Conservation (phyloP, 1,139 yeast species). For the Trichomonascaceae sp. region DNA sequence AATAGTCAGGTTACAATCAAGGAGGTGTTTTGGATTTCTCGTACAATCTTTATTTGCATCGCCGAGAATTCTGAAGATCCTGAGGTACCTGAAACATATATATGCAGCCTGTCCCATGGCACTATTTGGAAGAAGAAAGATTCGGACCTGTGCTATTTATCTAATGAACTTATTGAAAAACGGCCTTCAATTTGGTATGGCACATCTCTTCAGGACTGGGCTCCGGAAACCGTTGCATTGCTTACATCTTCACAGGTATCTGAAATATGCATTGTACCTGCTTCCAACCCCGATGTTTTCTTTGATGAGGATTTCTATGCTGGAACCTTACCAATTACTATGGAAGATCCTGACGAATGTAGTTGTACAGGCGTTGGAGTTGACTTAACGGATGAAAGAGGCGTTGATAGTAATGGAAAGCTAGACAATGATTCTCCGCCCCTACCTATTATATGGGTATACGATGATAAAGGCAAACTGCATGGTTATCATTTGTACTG, state of each 20-base stretch:
- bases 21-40: background rate
- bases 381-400: constrained; percentile 45
- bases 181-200: constrained; percentile 1
- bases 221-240: background rate
- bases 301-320: constrained; percentile 59
- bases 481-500: constrained; percentile 42
- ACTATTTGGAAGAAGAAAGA: background rate
- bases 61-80: background rate
- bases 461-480: constrained; percentile 58
- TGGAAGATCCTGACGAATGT: constrained; percentile 46
- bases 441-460: constrained; percentile 57
- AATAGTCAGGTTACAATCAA: background rate
- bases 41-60: background rate
- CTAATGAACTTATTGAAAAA: background rate
- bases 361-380: constrained; percentile 64
- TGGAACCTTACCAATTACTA: constrained; percentile 67
- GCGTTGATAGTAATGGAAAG: constrained; percentile 48
- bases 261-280: constrained; percentile 1
- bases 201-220: background rate
- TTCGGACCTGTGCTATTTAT: background rate
- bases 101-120: background rate
- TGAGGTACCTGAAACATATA: background rate
- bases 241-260: constrained; percentile 5
- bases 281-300: constrained; percentile 21
- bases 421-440: constrained; percentile 49